A percentile compares a stretch with the other conserved stretches of the same genome.
These are phyloP conservation scores for Fusarium sp. DNA, from an alignment of 2,329 filamentous ascomycete genomes.

Conservation along the genomic window DNA sequence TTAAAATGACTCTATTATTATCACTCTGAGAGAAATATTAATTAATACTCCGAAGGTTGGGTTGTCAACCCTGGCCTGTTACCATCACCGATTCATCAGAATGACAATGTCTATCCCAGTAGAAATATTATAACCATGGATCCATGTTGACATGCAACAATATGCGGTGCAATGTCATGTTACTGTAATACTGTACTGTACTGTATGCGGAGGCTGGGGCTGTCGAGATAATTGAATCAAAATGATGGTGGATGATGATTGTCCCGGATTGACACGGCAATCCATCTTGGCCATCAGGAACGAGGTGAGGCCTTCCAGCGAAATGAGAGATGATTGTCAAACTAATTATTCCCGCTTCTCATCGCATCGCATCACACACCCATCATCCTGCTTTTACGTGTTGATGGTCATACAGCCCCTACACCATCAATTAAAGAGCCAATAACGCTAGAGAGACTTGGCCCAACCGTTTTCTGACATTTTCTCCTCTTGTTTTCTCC, in stretches of 20 bases:
- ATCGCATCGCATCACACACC: slow-evolving; percentile 36
- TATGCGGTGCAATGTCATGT: slow-evolving; percentile 4
- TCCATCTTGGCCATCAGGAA: slow-evolving; percentile 33
- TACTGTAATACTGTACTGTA: background rate
- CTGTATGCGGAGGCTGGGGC: slow-evolving; percentile 17
- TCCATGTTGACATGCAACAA: slow-evolving; percentile 17
- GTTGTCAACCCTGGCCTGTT: slow-evolving; percentile 27
- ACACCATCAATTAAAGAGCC: slow-evolving; percentile 20
- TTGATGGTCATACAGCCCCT: slow-evolving; percentile 13
- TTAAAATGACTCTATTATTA: background rate
- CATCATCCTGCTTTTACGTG: slow-evolving; percentile 34
- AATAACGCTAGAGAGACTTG: slow-evolving; percentile 25
- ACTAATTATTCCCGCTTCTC: background rate
- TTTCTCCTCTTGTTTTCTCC: background rate
- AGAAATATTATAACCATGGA: background rate
- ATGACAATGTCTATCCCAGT: slow-evolving; percentile 8
- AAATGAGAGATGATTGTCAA: slow-evolving; percentile 6
- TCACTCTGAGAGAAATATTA: slow-evolving; percentile 18
- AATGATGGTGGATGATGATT: slow-evolving; percentile 7
- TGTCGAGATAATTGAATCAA: slow-evolving; percentile 3
- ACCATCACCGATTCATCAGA: slow-evolving; percentile 34
- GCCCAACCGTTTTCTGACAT: slow-evolving; percentile 23
- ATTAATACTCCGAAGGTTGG: slow-evolving; percentile 36
- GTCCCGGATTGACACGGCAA: slow-evolving; percentile 3
- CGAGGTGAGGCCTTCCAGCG: slow-evolving; percentile 8